phyloP scores from a whole-genome alignment of 805 yeast species.

The Torulaspora delbrueckii region DNA sequence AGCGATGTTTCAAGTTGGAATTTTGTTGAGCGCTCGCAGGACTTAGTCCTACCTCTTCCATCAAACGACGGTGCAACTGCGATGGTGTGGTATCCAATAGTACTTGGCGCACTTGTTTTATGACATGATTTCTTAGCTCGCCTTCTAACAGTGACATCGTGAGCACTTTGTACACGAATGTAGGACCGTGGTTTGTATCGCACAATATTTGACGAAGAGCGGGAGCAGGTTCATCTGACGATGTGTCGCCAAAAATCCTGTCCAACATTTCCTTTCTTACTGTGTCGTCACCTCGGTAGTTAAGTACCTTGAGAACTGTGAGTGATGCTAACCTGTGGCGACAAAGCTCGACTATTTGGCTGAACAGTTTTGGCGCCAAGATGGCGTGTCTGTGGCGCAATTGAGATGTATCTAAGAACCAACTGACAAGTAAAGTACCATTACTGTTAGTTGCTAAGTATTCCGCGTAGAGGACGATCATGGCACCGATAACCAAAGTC shows the following conservation, averaged over 20 bases:
- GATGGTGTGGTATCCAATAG: constrained; percentile 54
- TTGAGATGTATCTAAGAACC: constrained; percentile 86
- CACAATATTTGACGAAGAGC: constrained; percentile 54
- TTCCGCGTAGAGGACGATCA: constrained; percentile 72
- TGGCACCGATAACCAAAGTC: constrained; percentile 64
- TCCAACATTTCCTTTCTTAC: constrained; percentile 59
- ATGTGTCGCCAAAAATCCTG: constrained; percentile 56
- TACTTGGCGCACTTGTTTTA: constrained; percentile 57
- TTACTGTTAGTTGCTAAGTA: constrained; percentile 77
- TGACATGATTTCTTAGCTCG: constrained; percentile 52
- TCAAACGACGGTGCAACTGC: constrained; percentile 79
- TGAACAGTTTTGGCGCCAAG: constrained; percentile 57
- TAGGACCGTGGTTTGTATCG: constrained; percentile 66
- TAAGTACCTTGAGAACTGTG: constrained; percentile 73
- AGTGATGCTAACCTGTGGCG: constrained; percentile 80
- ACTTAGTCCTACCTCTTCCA: constrained; percentile 85
- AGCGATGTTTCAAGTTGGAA: constrained; percentile 20
- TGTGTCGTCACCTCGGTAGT: constrained; percentile 57
- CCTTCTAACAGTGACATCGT: constrained; percentile 64
- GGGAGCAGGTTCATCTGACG: constrained; percentile 39
- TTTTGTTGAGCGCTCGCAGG: constrained; percentile 11
- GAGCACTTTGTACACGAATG: constrained; percentile 73
- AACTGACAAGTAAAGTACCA: constrained; percentile 83
- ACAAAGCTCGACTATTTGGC: constrained; percentile 59
- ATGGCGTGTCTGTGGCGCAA: constrained; percentile 60